Base-by-base conservation (phyloP, 176 grass and related monocot species). In the Rhynchospora pubera region DNA sequence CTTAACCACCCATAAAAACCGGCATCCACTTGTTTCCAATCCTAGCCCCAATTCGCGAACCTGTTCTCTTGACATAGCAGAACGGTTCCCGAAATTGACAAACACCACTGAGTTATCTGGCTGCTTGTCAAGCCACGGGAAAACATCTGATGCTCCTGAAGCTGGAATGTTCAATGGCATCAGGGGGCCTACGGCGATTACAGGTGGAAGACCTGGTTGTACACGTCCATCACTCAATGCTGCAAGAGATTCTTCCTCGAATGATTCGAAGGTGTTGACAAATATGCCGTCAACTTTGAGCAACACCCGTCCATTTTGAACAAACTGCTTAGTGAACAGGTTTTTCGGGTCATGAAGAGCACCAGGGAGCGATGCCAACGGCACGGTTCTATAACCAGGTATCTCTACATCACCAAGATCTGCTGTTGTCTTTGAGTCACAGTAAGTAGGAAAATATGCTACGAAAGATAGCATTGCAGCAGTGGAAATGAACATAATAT, bases 1-100 rank as follows among this genome's bases (percentile, higher is more conserved):
- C 82, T 92, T 92, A 4, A 92, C 62, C 13, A 96, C 82, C 93
- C 93, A 96, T 3, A 96, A 75, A 74, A 96, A 96, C 21, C 71
- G 85, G 59, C 11, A 79, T 32, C 88, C 82, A 24, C 93, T 92
- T 0, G 55, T 75, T 63, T 96, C 88, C 19, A 89, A 60, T 26
- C 93, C 93, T 1, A 45, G 47, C 2, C 60, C 90, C 26, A 96
- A 64, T 87, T 90, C 88, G 16, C 76, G 64, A 16, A 85, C 43
- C 71, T 92, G 90, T 0, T 88, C 88, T 0, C 0, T 62, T 23
- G 61, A 78, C 56, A 83, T 87, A 0, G 75, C 68, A 39, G 22
- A 75, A 0, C 88, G 90, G 86, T 77, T 95, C 9, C 93, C 93
- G 60, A 95, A 95, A 70, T 85, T 78, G 0, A 94, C 79, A 22